Percentiles rank a stretch among this genome's conserved stretches.
Evolutionary conservation across 1,284 basidiomycete genomes (phyloP).

Genomic region (Sanghuangporus weigelae): DNA sequence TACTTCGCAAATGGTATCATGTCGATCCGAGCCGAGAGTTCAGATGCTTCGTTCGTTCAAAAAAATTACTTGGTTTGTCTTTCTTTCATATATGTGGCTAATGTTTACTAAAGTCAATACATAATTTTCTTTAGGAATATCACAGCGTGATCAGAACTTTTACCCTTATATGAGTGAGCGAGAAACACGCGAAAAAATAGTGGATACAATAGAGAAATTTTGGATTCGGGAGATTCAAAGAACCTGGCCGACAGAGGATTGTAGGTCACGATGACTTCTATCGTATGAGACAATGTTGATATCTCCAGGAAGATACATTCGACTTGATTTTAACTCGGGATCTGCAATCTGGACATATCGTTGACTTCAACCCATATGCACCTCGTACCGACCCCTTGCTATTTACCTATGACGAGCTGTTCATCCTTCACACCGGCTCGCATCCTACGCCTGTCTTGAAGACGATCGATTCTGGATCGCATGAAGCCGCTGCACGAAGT

Average conservation of each 20-base stretch:
- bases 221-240: conserved; percentile 64
- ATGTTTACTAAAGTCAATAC: background rate
- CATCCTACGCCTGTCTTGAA: conserved; percentile 45
- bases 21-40: conserved; percentile 82
- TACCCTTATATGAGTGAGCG: conserved; percentile 82
- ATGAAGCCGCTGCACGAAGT: conserved; percentile 60
- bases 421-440: conserved; percentile 30
- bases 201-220: conserved; percentile 49
- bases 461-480: conserved; percentile 67
- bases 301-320: conserved; percentile 60
- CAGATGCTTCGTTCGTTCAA: conserved; percentile 79
- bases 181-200: conserved; percentile 49
- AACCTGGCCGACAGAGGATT: conserved; percentile 62
- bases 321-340: conserved; percentile 86
- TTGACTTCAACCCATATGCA: conserved; percentile 91
- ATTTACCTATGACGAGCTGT: conserved; percentile 80
- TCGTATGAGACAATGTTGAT: background rate
- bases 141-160: conserved; percentile 87
- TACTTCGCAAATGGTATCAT: conserved; percentile 88
- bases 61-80: conserved; percentile 58
- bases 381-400: conserved; percentile 82
- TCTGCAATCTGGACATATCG: conserved; percentile 65
- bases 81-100: background rate
- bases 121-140: conserved; percentile 52
- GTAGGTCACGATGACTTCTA: conserved; percentile 39